Base-by-base conservation (phyloP, 768 basidiomycete genomes). In the Cystoderma amianthinum region DNA sequence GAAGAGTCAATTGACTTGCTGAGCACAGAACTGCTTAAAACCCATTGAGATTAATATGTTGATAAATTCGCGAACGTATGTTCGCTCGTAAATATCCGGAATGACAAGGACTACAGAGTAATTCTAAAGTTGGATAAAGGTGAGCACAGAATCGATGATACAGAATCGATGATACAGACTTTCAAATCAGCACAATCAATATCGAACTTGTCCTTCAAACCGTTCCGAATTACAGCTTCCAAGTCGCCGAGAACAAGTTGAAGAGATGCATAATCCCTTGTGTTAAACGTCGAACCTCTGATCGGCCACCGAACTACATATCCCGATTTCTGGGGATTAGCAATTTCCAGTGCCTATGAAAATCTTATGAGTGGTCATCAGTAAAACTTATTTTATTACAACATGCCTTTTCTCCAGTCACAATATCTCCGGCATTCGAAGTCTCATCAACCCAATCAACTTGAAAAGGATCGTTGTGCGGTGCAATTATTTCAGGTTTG, bases 21-120 rank as follows among this genome's bases (percentile, higher is more conserved):
- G 91, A 3, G 85, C 80, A 51, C 87, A 92, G 22, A 97, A 62
- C 60, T 96, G 90, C 56, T 88, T 90, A 72, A 99, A 99, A 0
- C 89, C 90, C 73, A 99, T 80, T 2, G 76, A 62, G 23, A 97
- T 56, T 7, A 98, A 62, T 7, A 95, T 58, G 45, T 85, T 75
- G 5, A 79, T 71, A 51, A 93, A 68, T 43, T 86, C 84, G 45
- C 81, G 78, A 42, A 97, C 80, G 54, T 95, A 97, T 9, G 71
- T 58, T 39, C 88, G 75, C 42, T 95, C 89, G 53, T 87, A 91
- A 48, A 90, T 81, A 58, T 99, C 96, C 5, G 96, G 94, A 17
- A 98, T 80, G 22, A 98, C 78, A 3, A 99, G 71, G 25, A 97
- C 71, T 10, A 85, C 82, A 2, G 91, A 93, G 60, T 85, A 87